Evolutionary conservation across 306 rosid genomes (phyloP).

Genomic region (Senna tora): DNA sequence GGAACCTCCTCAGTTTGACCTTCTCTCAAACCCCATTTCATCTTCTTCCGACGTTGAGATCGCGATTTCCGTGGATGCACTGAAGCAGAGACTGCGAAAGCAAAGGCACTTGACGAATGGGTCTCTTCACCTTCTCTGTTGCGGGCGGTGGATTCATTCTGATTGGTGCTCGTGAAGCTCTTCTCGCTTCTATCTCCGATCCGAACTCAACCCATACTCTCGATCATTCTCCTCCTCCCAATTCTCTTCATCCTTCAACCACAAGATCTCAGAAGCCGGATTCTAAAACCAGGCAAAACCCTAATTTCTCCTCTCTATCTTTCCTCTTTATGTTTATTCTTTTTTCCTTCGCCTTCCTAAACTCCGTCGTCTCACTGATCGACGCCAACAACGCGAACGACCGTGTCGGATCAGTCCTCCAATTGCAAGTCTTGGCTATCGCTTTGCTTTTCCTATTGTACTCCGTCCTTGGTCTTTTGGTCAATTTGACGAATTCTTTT

Average conservation of each 20-base stretch:
- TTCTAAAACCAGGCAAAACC: conserved; percentile 21
- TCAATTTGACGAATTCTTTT: conserved; percentile 28
- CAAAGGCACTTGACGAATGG: conserved; percentile 47
- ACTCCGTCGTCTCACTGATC: conserved; percentile 55
- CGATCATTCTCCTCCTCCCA: conserved; percentile 32
- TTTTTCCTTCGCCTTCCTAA: conserved; percentile 50
- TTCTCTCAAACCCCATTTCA: neutral
- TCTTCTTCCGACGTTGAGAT: neutral
- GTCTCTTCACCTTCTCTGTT: conserved; percentile 50
- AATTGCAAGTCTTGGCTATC: conserved; percentile 57
- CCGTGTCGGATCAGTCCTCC: conserved; percentile 69
- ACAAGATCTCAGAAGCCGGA: conserved; percentile 14
- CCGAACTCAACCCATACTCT: conserved; percentile 12
- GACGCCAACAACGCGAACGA: conserved; percentile 62
- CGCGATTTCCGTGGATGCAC: neutral
- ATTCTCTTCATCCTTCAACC: conserved; percentile 18
- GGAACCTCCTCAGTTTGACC: neutral
- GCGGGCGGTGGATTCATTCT: conserved; percentile 68
- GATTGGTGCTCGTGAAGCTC: conserved; percentile 60
- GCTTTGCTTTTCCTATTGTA: conserved; percentile 62
- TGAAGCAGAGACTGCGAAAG: neutral
- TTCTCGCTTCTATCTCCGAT: conserved; percentile 30
- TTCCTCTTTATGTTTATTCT: conserved; percentile 41
- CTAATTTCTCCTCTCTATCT: conserved; percentile 36
- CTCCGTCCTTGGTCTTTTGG: conserved; percentile 51